Evolutionary conservation across 2,329 filamentous ascomycete species (phyloP), one percentile per base, ranked within the genome.

Genomic region (Fusarium sp.): DNA sequence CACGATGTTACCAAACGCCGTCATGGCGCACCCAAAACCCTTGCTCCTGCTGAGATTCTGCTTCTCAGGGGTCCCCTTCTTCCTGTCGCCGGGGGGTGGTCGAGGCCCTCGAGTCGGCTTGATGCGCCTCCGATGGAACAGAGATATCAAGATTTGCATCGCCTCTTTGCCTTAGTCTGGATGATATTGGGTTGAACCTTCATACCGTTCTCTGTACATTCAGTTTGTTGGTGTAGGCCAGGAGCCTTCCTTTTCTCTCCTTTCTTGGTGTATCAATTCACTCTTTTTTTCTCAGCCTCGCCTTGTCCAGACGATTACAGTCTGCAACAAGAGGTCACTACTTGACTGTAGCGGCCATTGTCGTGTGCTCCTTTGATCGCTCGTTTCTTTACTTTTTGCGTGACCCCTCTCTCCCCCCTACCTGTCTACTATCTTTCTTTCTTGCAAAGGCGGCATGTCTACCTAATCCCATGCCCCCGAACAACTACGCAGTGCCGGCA

Each of bases 401-500:
- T 39, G 59, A 35, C 35, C 22, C 48, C 65, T 24, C 43, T 39
- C 27, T 24, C 41, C 31, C 27, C 31, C 27, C 35, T 48, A 48
- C 43, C 43, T 41, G 22, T 54, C 48, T 31, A 31, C 14, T 18
- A 54, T 45, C 27, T n/a, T 45, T 29, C 37, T 39, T 39, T 35
- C 48, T 48, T 6, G 16, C 50, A 54, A 67, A 27, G 33, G 35
- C 71, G 76, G 72, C 64, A 78, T 78, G 76, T 73, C 74, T 66
- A 69, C 69, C 56, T 72, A 69, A 58, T 65, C 68, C 67, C 37
- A 52, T 37, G 33, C 48, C 43, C 35, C 54, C 57, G 63, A 66
- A 64, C 66, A 33, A 75, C 20, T 73, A 73, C 76, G 73, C 76
- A 68, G 76, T 78, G 76, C 76, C 67, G 76, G 76, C 76, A 78